phyloP scores from a whole-genome alignment of 352 stramenopile genomes.

The Peronosclerospora sorghi region DNA sequence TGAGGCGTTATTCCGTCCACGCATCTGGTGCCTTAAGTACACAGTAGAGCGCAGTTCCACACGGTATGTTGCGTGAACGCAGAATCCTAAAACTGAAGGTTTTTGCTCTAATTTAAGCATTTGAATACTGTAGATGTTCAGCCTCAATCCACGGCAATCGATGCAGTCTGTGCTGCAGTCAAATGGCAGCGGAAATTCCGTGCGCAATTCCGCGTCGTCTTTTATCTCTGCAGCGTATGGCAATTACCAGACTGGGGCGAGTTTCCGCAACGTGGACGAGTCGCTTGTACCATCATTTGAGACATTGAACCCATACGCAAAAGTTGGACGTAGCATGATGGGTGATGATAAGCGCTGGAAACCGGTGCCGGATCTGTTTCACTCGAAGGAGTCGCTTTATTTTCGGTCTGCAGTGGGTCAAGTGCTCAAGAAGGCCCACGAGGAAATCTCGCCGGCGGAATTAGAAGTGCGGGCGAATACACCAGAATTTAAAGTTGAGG shows the following conservation, averaged over 20 bases:
- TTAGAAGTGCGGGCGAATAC: conserved; percentile 84
- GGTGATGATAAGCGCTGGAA: conserved; percentile 62
- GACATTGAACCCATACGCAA: conserved; percentile 67
- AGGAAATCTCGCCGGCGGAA: conserved; percentile 71
- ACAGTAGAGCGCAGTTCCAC: no score
- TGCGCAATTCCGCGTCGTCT: conserved; percentile 18
- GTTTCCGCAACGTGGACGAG: conserved; percentile 29
- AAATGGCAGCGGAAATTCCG: conserved; percentile 10
- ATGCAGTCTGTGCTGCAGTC: conserved; percentile 26
- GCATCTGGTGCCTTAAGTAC: no score
- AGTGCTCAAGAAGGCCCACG: conserved; percentile 65
- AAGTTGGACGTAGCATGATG: conserved; percentile 27
- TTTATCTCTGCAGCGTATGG: conserved; percentile 30
- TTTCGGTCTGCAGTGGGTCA: conserved; percentile 65
- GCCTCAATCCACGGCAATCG: conserved; percentile 24
- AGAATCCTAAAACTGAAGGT: no score
- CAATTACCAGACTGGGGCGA: conserved; percentile 21
- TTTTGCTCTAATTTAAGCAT: no score
- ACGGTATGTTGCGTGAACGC: no score
- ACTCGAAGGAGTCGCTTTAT: conserved; percentile 77
- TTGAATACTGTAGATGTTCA: conserved; percentile 23
- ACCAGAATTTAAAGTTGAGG: conserved; percentile 77
- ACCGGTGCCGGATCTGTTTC: conserved; percentile 54
- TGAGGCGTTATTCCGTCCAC: no score
- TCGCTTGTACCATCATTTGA: conserved; percentile 59